These are phyloP conservation scores for Plasmodium relictum DNA, from an alignment of 169 alveolate genomes.

Conservation along the genomic window DNA sequence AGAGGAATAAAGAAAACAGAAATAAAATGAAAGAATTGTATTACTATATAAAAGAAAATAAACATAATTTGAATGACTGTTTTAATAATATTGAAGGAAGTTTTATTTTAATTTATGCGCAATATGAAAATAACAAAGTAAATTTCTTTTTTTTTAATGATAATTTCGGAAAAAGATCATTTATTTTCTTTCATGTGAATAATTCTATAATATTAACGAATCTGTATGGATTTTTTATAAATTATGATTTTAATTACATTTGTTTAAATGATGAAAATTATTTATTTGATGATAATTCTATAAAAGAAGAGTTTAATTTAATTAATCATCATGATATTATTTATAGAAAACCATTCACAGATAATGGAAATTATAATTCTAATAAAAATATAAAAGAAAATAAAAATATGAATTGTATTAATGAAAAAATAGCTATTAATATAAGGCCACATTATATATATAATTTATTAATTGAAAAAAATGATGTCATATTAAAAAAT, in stretches of 20 bases:
- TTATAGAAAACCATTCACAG: background rate
- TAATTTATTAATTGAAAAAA: background rate
- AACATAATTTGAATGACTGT: background rate
- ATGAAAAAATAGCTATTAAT: slow-evolving; percentile 33
- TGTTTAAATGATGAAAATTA: background rate
- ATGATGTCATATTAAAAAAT: background rate
- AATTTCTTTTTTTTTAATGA: slow-evolving; percentile 46
- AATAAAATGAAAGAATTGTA: slow-evolving; percentile 12
- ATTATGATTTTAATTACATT: slow-evolving; percentile 43
- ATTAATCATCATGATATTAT: background rate
- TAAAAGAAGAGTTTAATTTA: slow-evolving; percentile 12
- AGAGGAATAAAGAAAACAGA: too few relatives aligned
- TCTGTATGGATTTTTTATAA: slow-evolving; percentile 25
- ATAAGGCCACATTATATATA: slow-evolving; percentile 41
- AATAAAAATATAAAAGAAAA: background rate
- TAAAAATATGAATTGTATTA: background rate
- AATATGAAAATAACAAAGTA: slow-evolving; percentile 14
- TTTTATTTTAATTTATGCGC: slow-evolving; percentile 40
- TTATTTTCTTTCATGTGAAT: slow-evolving; percentile 42
- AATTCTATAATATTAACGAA: slow-evolving; percentile 31
- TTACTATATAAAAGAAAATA: slow-evolving; percentile 8
- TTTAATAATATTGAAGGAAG: slow-evolving; percentile 45
- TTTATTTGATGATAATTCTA: slow-evolving; percentile 19
- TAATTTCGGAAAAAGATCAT: slow-evolving; percentile 49
- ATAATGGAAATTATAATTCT: background rate